These are phyloP conservation scores for Serendipita indica DNA, from an alignment of 768 basidiomycete species.

Conservation along the genomic window DNA sequence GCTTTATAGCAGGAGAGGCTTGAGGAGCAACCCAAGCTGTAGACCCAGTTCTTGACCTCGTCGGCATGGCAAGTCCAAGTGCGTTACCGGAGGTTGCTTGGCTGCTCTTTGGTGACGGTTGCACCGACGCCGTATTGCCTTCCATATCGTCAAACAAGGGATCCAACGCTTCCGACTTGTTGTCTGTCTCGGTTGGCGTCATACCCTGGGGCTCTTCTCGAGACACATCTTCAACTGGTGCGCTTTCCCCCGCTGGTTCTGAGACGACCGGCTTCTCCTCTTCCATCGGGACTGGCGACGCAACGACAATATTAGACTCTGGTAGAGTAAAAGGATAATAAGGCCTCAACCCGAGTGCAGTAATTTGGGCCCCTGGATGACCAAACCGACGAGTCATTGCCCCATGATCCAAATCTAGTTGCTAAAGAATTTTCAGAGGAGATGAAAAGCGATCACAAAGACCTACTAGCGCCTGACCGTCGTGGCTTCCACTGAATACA, in stretches of 20 bases:
- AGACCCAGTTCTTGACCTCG: not conserved
- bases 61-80: not conserved
- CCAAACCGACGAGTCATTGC: conserved; percentile 59
- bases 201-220: no score
- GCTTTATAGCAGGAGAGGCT: conserved; percentile 23
- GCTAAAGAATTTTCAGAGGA: conserved; percentile 32
- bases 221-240: not conserved
- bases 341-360: conserved; percentile 66
- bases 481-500: conserved; percentile 89
- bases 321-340: conserved; percentile 21
- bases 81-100: conserved; percentile 6
- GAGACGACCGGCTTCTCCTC: not conserved
- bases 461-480: conserved; percentile 72
- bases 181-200: not conserved
- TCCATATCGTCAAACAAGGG: conserved; percentile 5
- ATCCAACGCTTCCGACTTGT: conserved; percentile 4
- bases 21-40: not conserved
- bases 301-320: conserved; percentile 20
- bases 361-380: conserved; percentile 72
- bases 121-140: not conserved
- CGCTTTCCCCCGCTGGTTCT: not conserved
- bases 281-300: conserved; percentile 17
- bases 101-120: conserved; percentile 9
- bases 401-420: conserved; percentile 97
- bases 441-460: conserved; percentile 9